Conservation (phyloP, 352 stramenopile species). For the Thraustochytrium striatum region DNA sequence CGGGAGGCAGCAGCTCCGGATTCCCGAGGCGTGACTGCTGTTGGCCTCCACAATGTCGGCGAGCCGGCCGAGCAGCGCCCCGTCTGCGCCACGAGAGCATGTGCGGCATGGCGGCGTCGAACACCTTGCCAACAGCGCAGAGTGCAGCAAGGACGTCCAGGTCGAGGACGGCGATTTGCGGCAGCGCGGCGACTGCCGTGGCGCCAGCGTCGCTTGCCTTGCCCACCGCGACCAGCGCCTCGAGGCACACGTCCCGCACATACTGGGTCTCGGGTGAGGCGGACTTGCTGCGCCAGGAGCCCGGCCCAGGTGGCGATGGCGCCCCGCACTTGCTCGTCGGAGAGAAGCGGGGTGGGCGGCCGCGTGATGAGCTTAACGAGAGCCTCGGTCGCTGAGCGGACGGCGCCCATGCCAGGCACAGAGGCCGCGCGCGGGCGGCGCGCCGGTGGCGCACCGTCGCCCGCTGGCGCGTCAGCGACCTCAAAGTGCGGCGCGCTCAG, state of each 20-base stretch:
- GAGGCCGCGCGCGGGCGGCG: background rate
- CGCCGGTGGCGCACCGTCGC: background rate
- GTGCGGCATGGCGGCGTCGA: constrained; percentile 15
- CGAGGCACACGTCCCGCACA: background rate
- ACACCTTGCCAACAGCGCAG: constrained; percentile 32
- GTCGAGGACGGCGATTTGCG: background rate
- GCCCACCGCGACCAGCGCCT: background rate
- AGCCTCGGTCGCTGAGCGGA: background rate
- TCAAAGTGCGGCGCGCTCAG: constrained; percentile 17
- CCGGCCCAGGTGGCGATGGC: background rate
- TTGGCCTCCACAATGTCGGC: constrained; percentile 36
- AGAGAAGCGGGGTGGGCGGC: constrained; percentile 21
- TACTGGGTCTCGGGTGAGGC: background rate
- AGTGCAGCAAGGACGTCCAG: background rate
- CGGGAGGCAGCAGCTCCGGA: constrained; percentile 11
- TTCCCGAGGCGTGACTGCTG: background rate
- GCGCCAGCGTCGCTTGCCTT: background rate
- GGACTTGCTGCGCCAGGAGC: constrained; percentile 9
- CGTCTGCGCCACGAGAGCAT: constrained; percentile 1
- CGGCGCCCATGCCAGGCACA: background rate
- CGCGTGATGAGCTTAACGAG: constrained; percentile 18
- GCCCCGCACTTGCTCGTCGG: background rate
- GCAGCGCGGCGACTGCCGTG: background rate
- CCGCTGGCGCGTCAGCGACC: background rate
- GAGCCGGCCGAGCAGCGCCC: background rate